Conservation (phyloP, 257 asterid species). For the Gentiana dahurica region DNA sequence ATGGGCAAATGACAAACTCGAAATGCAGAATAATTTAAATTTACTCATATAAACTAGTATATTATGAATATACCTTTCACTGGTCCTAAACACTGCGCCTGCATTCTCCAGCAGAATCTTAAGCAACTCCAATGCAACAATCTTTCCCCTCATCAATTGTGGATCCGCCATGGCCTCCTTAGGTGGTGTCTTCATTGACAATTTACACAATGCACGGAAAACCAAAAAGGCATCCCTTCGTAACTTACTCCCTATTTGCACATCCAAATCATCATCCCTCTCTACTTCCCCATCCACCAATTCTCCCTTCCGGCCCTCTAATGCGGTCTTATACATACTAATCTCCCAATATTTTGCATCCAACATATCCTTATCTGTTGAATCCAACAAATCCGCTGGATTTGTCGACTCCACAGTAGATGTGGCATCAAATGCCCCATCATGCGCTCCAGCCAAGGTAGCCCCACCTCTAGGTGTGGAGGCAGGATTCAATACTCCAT, state of each 20-base stretch:
- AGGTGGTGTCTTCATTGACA: constrained; percentile 98
- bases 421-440: constrained; percentile 96
- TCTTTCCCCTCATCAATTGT: constrained; percentile 95
- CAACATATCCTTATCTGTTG: constrained; percentile 97
- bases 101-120: constrained; percentile 98
- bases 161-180: constrained; percentile 82
- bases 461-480: constrained; percentile 41
- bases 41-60: neutral
- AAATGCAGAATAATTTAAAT: neutral
- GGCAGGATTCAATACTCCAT: constrained; percentile 73
- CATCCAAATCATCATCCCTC: constrained; percentile 92
- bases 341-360: constrained; percentile 99
- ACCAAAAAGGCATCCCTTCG: constrained; percentile 93
- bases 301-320: constrained; percentile 97
- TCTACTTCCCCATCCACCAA: constrained; percentile 84
- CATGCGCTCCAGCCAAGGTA: constrained; percentile 54
- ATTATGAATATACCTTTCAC: constrained; percentile 63
- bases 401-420: constrained; percentile 91
- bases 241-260: constrained; percentile 94
- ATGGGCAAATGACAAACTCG: neutral
- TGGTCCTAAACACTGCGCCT: constrained; percentile 89
- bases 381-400: constrained; percentile 96
- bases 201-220: constrained; percentile 89
- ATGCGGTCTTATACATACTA: constrained; percentile 95
- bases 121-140: constrained; percentile 90